Percentiles rank a stretch among this genome's conserved stretches.
phyloP scores from a whole-genome alignment of 2,329 filamentous ascomycete species.

The Bipolaris bicolor region DNA sequence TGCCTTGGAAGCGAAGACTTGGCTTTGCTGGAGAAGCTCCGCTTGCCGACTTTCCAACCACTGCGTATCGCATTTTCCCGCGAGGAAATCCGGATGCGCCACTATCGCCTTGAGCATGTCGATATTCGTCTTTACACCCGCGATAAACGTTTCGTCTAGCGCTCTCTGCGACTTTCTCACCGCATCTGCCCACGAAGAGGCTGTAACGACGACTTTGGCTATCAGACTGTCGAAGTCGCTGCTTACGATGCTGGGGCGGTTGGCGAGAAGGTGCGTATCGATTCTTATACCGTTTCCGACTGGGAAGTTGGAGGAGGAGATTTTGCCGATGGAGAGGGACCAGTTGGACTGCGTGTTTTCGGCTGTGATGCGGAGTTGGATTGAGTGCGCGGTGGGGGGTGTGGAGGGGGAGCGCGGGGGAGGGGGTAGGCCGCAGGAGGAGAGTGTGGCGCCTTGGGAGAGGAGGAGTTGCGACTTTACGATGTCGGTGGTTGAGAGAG shows the following conservation, averaged over 20 bases:
- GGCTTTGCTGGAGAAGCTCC: constrained; percentile 45
- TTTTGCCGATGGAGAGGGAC: constrained; percentile 65
- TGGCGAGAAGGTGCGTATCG: constrained; percentile 60
- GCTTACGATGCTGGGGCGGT: constrained; percentile 54
- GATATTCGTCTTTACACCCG: constrained; percentile 65
- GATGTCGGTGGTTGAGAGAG: constrained; percentile 60
- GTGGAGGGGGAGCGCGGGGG: constrained; percentile 34
- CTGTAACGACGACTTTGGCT: constrained; percentile 65
- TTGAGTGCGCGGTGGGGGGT: constrained; percentile 54
- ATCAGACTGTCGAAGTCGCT: constrained; percentile 65
- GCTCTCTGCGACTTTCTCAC: constrained; percentile 62
- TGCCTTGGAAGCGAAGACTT: constrained; percentile 2
- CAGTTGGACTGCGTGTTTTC: constrained; percentile 62
- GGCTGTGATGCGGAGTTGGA: constrained; percentile 64
- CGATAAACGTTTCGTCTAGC: constrained; percentile 61
- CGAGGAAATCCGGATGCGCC: constrained; percentile 57
- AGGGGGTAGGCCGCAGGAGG: constrained; percentile 43
- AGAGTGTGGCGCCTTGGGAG: constrained; percentile 57
- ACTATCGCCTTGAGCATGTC: constrained; percentile 62
- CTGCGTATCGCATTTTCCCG: constrained; percentile 59
- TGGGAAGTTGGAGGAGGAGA: constrained; percentile 61
- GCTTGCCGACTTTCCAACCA: constrained; percentile 63
- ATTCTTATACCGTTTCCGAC: constrained; percentile 64
- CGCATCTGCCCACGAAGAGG: constrained; percentile 58
- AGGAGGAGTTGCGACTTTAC: constrained; percentile 62